A percentile compares a stretch with the other conserved stretches of the same genome.
Evolutionary conservation across 169 alveolate genomes (phyloP).

Genomic region (Eimeria acervulina): DNA sequence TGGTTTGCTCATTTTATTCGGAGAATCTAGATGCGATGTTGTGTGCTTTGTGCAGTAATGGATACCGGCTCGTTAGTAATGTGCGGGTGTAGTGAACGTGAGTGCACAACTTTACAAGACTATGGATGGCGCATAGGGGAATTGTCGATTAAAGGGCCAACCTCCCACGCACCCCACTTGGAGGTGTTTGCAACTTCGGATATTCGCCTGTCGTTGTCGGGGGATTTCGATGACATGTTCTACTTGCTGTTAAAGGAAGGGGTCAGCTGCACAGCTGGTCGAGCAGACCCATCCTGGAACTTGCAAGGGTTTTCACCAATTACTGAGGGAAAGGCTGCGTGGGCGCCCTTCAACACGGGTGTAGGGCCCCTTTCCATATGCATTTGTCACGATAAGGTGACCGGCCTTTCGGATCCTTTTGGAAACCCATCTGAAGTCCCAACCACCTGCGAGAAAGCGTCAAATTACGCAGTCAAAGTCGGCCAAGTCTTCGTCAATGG

Average conservation of each 20-base stretch:
- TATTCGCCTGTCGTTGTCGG: constrained; percentile 14
- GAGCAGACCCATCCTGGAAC: neutral
- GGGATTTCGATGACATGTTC: constrained; percentile 62
- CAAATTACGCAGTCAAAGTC: constrained; percentile 49
- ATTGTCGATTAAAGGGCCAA: constrained; percentile 49
- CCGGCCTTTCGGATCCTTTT: constrained; percentile 35
- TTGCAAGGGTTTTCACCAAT: constrained; percentile 69
- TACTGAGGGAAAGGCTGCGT: constrained; percentile 15
- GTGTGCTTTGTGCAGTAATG: constrained; percentile 43
- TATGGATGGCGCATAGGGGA: constrained; percentile 72
- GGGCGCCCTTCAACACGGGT: constrained; percentile 47
- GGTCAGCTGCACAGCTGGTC: neutral
- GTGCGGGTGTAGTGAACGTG: constrained; percentile 64
- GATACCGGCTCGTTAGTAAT: neutral
- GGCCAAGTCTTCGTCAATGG: constrained; percentile 75
- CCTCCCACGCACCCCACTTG: neutral
- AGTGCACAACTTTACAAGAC: constrained; percentile 52
- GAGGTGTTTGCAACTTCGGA: constrained; percentile 44
- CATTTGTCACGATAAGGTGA: constrained; percentile 61
- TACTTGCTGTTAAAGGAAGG: constrained; percentile 30
- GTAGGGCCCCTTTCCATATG: constrained; percentile 48
- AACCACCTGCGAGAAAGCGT: neutral
- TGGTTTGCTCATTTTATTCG: neutral
- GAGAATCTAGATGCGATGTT: neutral
- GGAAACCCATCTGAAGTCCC: neutral